Conservation (phyloP, 176 grass and related monocot species). For the Rhynchospora pubera region DNA sequence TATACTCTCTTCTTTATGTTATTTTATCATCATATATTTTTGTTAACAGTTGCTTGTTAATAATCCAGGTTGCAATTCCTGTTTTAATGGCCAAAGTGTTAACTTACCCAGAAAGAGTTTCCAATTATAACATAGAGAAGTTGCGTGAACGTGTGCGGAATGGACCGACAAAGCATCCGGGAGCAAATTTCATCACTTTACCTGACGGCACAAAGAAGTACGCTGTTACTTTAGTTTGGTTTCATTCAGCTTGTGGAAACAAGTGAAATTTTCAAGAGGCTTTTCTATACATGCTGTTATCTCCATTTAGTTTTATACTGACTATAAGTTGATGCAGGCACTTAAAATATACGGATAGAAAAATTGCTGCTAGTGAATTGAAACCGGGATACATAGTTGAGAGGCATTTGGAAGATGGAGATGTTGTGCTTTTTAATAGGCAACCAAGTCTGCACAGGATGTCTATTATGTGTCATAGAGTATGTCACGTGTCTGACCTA, state of each 20-base stretch:
- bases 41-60: conserved; percentile 9
- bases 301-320: not conserved
- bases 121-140: conserved; percentile 80
- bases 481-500: conserved; percentile 26
- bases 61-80: conserved; percentile 71
- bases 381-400: conserved; percentile 78
- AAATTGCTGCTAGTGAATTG: conserved; percentile 65
- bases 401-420: conserved; percentile 98
- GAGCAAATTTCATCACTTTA: conserved; percentile 70
- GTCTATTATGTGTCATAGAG: conserved; percentile 96
- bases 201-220: conserved; percentile 58
- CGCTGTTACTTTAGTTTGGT: conserved; percentile 28
- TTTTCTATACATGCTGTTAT: not conserved
- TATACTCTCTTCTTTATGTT: not conserved
- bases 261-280: not conserved
- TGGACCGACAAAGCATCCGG: conserved; percentile 88
- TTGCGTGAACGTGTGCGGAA: conserved; percentile 71
- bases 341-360: conserved; percentile 73
- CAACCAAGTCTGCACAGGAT: conserved; percentile 97
- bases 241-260: not conserved
- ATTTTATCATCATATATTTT: conserved; percentile 1
- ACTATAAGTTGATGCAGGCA: conserved; percentile 43
- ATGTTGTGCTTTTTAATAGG: conserved; percentile 92
- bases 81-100: conserved; percentile 80
- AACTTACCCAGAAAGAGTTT: conserved; percentile 90